phyloP scores from a whole-genome alignment of 371 early-diverging fungal species.

The Rhizomucor miehei region DNA sequence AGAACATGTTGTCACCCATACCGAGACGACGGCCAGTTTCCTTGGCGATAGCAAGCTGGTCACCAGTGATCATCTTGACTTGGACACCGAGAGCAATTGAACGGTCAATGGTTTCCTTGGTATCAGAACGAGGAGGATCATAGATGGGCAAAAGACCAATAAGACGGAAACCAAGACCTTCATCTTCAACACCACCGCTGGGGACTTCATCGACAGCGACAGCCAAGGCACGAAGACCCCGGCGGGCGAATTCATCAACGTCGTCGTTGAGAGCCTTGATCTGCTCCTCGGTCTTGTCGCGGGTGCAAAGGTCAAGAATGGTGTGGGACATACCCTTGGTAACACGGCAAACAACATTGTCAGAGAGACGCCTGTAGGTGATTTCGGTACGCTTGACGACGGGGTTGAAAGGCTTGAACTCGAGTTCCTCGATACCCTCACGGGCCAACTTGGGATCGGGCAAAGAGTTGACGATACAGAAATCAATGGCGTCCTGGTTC shows the following conservation, averaged over 20 bases:
- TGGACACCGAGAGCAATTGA: conserved; percentile 82
- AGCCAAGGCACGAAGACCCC: conserved; percentile 82
- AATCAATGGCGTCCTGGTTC: conserved; percentile 77
- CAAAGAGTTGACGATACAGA: conserved; percentile 62
- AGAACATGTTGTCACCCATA: conserved; percentile 71
- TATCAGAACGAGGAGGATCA: conserved; percentile 85
- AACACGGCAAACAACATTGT: conserved; percentile 59
- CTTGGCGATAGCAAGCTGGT: conserved; percentile 88
- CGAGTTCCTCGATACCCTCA: conserved; percentile 60
- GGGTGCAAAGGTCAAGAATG: conserved; percentile 66
- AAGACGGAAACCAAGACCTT: conserved; percentile 49
- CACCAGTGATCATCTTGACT: conserved; percentile 96
- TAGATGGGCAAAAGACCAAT: conserved; percentile 75
- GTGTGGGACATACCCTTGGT: conserved; percentile 75
- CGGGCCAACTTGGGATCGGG: conserved; percentile 56
- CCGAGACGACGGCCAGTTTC: conserved; percentile 76
- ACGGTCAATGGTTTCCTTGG: conserved; percentile 79
- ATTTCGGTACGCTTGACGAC: conserved; percentile 84
- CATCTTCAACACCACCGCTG: conserved; percentile 28
- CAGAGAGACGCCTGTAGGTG: conserved; percentile 59
- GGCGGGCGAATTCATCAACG: conserved; percentile 70
- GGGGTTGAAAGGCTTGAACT: conserved; percentile 87
- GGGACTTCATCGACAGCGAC: conserved; percentile 68
- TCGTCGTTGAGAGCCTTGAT: conserved; percentile 54
- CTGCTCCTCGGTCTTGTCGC: conserved; percentile 57